These are phyloP conservation scores for Zymoseptoria brevis DNA, from an alignment of 2,329 filamentous ascomycete species.

Conservation along the genomic window DNA sequence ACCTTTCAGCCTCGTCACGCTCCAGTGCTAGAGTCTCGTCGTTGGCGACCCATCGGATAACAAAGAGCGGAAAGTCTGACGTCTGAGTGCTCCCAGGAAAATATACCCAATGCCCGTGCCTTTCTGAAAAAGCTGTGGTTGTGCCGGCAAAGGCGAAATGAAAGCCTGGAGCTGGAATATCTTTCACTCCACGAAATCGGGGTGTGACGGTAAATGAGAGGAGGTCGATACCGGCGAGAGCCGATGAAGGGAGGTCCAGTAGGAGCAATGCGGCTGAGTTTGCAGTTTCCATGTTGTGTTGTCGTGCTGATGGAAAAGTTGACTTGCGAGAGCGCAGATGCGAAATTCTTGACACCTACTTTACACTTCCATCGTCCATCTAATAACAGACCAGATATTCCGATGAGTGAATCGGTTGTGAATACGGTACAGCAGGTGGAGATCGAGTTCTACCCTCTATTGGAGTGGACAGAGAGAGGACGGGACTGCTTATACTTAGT, in stretches of 20 bases:
- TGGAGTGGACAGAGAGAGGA: too few species aligned
- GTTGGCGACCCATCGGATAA: conserved; percentile 49
- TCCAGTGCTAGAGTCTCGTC: conserved; percentile 41
- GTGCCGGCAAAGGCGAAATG: conserved; percentile 56
- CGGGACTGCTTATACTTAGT: too few species aligned
- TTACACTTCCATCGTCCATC: not conserved
- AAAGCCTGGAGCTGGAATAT: conserved; percentile 46
- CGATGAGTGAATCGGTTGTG: not conserved
- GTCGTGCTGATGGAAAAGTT: not conserved
- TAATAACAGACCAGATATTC: not conserved
- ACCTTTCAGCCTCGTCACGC: conserved; percentile 33
- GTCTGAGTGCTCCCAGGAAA: conserved; percentile 31
- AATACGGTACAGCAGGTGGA: too few species aligned
- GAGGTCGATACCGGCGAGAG: conserved; percentile 48
- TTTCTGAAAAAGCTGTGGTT: conserved; percentile 50
- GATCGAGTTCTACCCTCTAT: too few species aligned
- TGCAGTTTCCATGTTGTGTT: conserved; percentile 18
- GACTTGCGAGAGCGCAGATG: not conserved
- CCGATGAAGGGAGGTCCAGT: conserved; percentile 38
- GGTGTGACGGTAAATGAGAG: conserved; percentile 56
- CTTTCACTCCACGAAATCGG: conserved; percentile 54
- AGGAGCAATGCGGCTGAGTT: conserved; percentile 30
- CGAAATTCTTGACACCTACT: not conserved
- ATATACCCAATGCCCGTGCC: conserved; percentile 54
- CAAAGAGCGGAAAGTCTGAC: conserved; percentile 34